These are phyloP conservation scores for Salvia hispanica DNA, from an alignment of 257 asterid genomes.

Conservation along the genomic window DNA sequence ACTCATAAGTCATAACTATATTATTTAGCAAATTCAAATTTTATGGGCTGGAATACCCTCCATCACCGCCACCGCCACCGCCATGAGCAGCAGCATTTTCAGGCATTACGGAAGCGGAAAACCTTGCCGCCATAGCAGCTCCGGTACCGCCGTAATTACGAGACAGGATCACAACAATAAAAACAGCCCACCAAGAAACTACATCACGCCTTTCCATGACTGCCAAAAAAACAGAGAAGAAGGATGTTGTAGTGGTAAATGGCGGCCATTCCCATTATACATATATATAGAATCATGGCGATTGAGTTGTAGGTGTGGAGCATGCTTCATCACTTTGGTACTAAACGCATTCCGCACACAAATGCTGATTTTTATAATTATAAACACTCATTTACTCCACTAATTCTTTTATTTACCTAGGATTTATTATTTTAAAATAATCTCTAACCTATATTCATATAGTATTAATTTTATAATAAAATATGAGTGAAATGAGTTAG, in stretches of 20 bases:
- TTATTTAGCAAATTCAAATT: neutral
- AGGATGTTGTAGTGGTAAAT: conserved; percentile 8
- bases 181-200: conserved; percentile 35
- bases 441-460: too few species aligned
- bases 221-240: neutral
- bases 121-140: conserved; percentile 34
- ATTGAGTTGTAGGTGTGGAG: conserved; percentile 26
- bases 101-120: neutral
- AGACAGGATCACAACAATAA: conserved; percentile 38
- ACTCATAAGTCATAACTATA: neutral
- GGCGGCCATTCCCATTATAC: conserved; percentile 27
- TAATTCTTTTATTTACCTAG: too few species aligned
- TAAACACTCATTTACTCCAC: too few species aligned
- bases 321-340: conserved; percentile 27
- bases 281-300: conserved; percentile 23
- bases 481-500: too few species aligned
- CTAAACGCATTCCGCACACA: too few species aligned
- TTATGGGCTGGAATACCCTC: neutral
- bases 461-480: too few species aligned
- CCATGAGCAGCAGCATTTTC: neutral
- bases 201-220: conserved; percentile 32
- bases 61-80: conserved; percentile 33
- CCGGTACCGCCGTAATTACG: conserved; percentile 28
- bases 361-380: too few species aligned
- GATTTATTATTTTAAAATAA: too few species aligned